Base-by-base conservation (phyloP, 208 protist genomes). In the Acanthamoeba comandoni region DNA sequence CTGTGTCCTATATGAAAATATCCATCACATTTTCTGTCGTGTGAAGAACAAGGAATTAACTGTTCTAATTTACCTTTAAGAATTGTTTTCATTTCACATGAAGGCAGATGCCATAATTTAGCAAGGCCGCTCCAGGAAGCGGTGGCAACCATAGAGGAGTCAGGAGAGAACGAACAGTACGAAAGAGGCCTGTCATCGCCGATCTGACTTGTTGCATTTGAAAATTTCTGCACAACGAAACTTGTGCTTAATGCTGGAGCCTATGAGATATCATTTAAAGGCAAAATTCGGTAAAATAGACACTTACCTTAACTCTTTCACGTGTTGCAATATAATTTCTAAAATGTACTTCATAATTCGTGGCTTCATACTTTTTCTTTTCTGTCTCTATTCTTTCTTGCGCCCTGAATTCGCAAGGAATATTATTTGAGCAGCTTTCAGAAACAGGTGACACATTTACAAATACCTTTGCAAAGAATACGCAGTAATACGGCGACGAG, bases 181-280 rank as follows among this genome's bases (percentile, higher is more conserved):
- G 93, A 91, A 12, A 96, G 9, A 8, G 94, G 95, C 49, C 94
- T 55, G 9, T 95, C 94, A 73, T 96, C 94, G 19, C 79, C 93
- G 53, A 95, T 64, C 31, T 94, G 84, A 60, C 91, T 93, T 17
- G 48, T 22, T 11, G 35, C 31, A 49, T 90, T 90, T 8, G 84
- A 62, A n/a, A 77, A 77, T 26, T 39, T 70, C 84, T 90, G 79
- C 55, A 24, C 73, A 19, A 62, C n/a, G 22, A 26, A 71, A 17
- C 22, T 17, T 17, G 24, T 15, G n/a, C 15, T 48, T 22, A 22
- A 35, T 39, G 29, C 3, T 43, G 1, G 24, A 65, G 58, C 5
- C 58, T 22, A 65, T 1, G 24, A 65, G 24, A 26, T 65, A 22
- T 7, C 24, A 22, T 26, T 65, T 26, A 26, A 65, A 65, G 2